Base-by-base conservation (phyloP, 2,329 filamentous ascomycete genomes). In the Hypoxylon sp. region DNA sequence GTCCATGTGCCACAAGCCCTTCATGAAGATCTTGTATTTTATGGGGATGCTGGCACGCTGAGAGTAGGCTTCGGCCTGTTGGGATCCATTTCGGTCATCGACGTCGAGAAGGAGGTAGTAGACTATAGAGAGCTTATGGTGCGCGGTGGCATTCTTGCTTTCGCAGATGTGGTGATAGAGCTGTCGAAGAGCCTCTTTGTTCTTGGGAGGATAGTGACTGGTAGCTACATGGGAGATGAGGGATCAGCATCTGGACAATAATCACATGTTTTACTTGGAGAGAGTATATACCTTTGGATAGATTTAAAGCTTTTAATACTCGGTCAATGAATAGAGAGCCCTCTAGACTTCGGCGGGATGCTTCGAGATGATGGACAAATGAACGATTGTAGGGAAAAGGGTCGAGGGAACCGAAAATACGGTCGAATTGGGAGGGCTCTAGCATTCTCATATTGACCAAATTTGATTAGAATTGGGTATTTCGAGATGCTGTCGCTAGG, bases 21-120 rank as follows among this genome's bases (percentile, higher is more conserved):
- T 90, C 81, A 96, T 93, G 74, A 94, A 92, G 50, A 92, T 88
- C 79, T 90, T 89, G 78, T 95, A 97, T 72, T 91, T 93, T 61
- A 86, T 84, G 1, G 94, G 92, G 57, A 97, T 84, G 70, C 90
- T 89, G 4, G 89, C 89, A 24, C 82, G 81, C 46, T 81, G 80
- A 14, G 90, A 88, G 73, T 95, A 94, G 1, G 77, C 69, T 19
- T 85, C 84, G 1, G 89, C 75, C 29, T 65, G 72, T 50, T 24
- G 67, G 31, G 61, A 58, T 84, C 5, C 83, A 75, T 37, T 86
- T 29, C 82, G 80, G 42, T 83, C 80, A 74, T 91, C 88, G 76
- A 91, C 88, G 78, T 97, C 93, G 75, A 93, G 90, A 2, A 97
- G 86, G 42, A 97, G 83, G 78, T 97, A 97, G 84, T 93, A 97